A percentile compares a stretch with the other conserved stretches of the same genome.
phyloP scores from a whole-genome alignment of 495 filamentous ascomycete genomes.

The Sphaerosporella brunnea region DNA sequence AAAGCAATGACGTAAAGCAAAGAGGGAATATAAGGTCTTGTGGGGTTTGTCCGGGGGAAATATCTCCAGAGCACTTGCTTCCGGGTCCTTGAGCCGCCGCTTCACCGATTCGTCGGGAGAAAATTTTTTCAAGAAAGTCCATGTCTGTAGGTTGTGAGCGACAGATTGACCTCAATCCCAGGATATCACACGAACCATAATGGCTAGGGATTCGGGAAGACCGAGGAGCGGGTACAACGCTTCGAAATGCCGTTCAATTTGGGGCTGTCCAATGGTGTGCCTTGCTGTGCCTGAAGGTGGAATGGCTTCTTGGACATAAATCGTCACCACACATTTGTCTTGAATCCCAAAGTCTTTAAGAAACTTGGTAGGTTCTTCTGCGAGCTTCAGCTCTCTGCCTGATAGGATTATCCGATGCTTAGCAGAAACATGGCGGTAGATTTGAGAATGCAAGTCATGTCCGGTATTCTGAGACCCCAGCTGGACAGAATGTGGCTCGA shows the following conservation, averaged over 20 bases:
- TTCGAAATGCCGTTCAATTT: constrained; percentile 70
- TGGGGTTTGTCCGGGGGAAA: constrained; percentile 56
- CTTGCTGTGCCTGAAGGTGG: constrained; percentile 19
- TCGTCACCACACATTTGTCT: constrained; percentile 27
- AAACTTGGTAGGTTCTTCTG: constrained; percentile 19
- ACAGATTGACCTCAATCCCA: constrained; percentile 1
- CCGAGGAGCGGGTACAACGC: constrained; percentile 67
- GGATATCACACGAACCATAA: constrained; percentile 36
- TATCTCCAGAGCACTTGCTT: constrained; percentile 36
- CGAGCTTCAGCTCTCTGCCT: constrained; percentile 20
- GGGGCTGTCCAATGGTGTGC: constrained; percentile 38
- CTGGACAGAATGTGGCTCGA: constrained; percentile 19
- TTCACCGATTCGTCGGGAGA: constrained; percentile 47
- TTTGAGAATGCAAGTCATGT: constrained; percentile 20
- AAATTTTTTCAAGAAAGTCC: constrained; percentile 53
- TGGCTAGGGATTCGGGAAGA: constrained; percentile 54
- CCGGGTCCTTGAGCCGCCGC: constrained; percentile 36
- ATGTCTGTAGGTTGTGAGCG: constrained; percentile 37
- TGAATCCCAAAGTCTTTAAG: constrained; percentile 24
- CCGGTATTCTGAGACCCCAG: constrained; percentile 24
- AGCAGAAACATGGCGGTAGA: constrained; percentile 6
- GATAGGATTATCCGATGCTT: constrained; percentile 12
- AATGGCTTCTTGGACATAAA: constrained; percentile 15
- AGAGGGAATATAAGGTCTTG: constrained; percentile 54
- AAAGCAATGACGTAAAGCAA: constrained; percentile 40